Evolutionary conservation across 345 rosid genomes (phyloP).

Genomic region (Microcos paniculata): DNA sequence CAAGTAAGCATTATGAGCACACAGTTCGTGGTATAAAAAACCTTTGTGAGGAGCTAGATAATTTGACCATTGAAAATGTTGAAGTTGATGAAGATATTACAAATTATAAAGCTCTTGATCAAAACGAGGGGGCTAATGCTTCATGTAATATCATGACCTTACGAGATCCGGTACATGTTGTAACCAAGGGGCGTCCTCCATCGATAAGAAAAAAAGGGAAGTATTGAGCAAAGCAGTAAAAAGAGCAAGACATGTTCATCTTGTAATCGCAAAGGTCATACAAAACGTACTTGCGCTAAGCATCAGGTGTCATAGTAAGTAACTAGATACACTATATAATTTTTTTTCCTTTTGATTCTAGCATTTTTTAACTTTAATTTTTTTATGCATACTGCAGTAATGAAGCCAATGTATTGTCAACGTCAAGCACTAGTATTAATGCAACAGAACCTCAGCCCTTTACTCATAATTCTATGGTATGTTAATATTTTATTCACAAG

Average conservation of each 20-base stretch:
- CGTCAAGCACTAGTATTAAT: not conserved
- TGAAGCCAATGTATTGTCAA: not conserved
- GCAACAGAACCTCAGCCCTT: not conserved
- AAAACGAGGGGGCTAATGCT: not conserved
- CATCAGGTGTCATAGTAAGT: not conserved
- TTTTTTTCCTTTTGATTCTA: no score
- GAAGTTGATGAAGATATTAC: not conserved
- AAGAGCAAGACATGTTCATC: not conserved
- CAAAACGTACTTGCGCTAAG: not conserved
- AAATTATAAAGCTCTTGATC: not conserved
- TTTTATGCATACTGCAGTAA: not conserved
- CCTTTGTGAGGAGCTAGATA: not conserved
- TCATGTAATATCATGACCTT: not conserved
- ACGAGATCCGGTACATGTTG: not conserved
- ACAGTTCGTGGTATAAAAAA: not conserved
- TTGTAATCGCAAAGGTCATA: not conserved
- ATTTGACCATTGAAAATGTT: not conserved
- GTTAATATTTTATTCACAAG: not conserved
- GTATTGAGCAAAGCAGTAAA: not conserved
- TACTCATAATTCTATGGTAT: not conserved
- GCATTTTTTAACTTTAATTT: no score
- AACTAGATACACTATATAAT: no score
- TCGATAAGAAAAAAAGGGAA: not conserved
- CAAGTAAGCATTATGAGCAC: not conserved
- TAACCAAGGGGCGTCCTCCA: not conserved